Evolutionary conservation across 352 stramenopile species (phyloP).

Genomic region (Pythium scleroteichum): DNA sequence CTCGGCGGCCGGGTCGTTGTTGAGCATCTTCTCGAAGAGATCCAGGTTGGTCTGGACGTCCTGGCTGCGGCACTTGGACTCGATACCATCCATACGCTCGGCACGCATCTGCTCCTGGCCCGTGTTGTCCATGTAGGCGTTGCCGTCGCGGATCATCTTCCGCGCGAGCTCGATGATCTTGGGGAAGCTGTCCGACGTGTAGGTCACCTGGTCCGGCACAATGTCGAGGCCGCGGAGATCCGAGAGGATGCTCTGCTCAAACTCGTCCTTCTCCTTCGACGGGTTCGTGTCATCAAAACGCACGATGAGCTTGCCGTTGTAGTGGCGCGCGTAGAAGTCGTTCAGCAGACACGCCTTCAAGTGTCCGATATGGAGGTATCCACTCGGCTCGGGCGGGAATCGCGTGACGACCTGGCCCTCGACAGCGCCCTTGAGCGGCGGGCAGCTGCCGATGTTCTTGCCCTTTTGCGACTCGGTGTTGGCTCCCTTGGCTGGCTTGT

Average conservation of each 20-base stretch:
- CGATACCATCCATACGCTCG: slow-evolving; percentile 93
- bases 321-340: slow-evolving; percentile 98
- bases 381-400: slow-evolving; percentile 98
- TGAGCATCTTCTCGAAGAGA: slow-evolving; percentile 97
- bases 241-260: slow-evolving; percentile 94
- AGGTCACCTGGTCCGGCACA: slow-evolving; percentile 85
- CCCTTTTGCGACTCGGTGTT: slow-evolving; percentile 50
- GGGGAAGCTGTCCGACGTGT: slow-evolving; percentile 98
- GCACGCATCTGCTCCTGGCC: slow-evolving; percentile 97
- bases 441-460: slow-evolving; percentile 90
- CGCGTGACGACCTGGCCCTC: slow-evolving; percentile 96
- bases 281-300: slow-evolving; percentile 99
- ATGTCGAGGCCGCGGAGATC: slow-evolving; percentile 89
- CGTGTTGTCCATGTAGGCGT: slow-evolving; percentile 99
- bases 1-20: slow-evolving; percentile 79
- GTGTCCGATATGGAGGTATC: slow-evolving; percentile 99
- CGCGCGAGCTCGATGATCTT: slow-evolving; percentile 94
- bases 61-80: slow-evolving; percentile 92
- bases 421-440: slow-evolving; percentile 93
- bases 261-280: slow-evolving; percentile 99
- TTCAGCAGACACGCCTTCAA: slow-evolving; percentile 99
- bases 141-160: slow-evolving; percentile 94
- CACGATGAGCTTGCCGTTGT: slow-evolving; percentile 97
- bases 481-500: slow-evolving; percentile 24
- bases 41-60: slow-evolving; percentile 83